These are phyloP conservation scores for Turritis glabra DNA, from an alignment of 345 rosid genomes.

Conservation along the genomic window DNA sequence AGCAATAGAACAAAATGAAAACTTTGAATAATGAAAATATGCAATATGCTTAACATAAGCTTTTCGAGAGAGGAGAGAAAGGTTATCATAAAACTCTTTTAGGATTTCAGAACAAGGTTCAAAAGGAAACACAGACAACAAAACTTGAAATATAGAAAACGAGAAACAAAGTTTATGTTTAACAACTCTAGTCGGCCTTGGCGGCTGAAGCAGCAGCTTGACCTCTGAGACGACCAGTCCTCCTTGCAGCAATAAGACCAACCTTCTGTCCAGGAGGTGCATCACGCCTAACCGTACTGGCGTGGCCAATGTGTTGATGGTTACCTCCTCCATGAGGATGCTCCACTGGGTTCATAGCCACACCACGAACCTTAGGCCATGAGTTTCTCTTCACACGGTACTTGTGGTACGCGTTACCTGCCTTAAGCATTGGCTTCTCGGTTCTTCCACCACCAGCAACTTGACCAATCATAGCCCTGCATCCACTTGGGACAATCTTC, in stretches of 20 bases:
- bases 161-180: neutral
- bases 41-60: neutral
- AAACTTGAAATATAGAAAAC: constrained; percentile 6
- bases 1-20: neutral
- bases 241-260: constrained; percentile 78
- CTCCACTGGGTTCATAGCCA: constrained; percentile 85
- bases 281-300: constrained; percentile 67
- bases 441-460: constrained; percentile 85
- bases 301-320: constrained; percentile 80
- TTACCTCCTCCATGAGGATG: constrained; percentile 89
- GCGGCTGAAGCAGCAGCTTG: constrained; percentile 74
- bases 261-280: constrained; percentile 81
- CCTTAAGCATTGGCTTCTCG: constrained; percentile 74
- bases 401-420: constrained; percentile 79
- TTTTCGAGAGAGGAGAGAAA: neutral
- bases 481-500: constrained; percentile 70
- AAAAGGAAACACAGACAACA: constrained; percentile 19
- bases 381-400: constrained; percentile 73
- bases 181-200: constrained; percentile 58
- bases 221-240: constrained; percentile 77
- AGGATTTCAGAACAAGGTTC: constrained; percentile 17
- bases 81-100: neutral
- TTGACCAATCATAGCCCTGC: constrained; percentile 78
- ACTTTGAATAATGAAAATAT: neutral
- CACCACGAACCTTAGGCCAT: constrained; percentile 89